Evolutionary conservation across 148 eudicot genomes (phyloP), one percentile per base, ranked within the genome.

Genomic region (Camellia japonica): DNA sequence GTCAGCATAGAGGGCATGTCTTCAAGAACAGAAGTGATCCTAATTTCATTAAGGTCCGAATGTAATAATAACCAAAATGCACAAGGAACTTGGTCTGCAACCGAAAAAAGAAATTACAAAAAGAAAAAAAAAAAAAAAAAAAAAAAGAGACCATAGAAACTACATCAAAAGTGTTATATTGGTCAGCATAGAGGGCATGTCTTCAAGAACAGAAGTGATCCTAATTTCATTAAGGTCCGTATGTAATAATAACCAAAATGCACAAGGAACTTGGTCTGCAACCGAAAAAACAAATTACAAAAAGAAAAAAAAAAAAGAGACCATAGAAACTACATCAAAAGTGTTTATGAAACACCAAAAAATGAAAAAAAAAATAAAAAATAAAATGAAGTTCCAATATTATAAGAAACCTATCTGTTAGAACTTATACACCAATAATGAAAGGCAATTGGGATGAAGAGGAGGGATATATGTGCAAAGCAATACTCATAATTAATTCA

Each of bases 1-100:
- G 97, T 97, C 76, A 88, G 84, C 84, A 96, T 87, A 55, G 99
- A 91, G 56, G 94, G 94, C 84, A 89, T 83, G 58, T 90, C 92
- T 87, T 92, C 98, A 81, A 93, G 84, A 62, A 88, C 87, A 44
- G 97, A 89, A 80, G 75, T 82, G 52, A 87, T 84, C 86, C 81
- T 88, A 46, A 44, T 56, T 68, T 91, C 89, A 68, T 93, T 97
- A 76, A 92, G 86, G 83, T 93, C 99, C 47, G 90, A 87, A 88
- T 91, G 98, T 59, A 93, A 81, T 82, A 85, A 58, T 30, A 30
- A 30, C 97, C 97, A 96, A 88, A 93, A 88, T 54, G 82, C 71
- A 87, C 92, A 76, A 67, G 99, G 92, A 68, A 93, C 94, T 73
- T 90, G 92, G 59, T 81, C 98, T 96, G 91, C 84, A 91, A 80